Conservation (phyloP, 441 rosid species). For the Euphorbia corollata region DNA sequence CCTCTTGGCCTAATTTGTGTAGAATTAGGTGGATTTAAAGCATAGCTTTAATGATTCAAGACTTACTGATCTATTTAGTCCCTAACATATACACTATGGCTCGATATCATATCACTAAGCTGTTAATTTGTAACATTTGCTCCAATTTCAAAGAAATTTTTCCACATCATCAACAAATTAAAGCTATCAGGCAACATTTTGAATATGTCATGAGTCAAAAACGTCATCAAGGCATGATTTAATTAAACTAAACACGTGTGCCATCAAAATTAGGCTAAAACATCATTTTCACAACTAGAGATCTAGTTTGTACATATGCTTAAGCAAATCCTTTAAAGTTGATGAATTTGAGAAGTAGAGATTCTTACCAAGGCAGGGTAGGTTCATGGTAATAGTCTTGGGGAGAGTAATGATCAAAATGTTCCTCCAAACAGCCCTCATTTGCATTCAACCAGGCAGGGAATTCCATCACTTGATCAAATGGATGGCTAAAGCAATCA, state of each 20-base stretch:
- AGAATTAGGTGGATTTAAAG: conserved; percentile 6
- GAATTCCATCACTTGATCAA: conserved; percentile 70
- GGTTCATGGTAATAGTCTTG: conserved; percentile 50
- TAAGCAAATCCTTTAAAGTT: not conserved
- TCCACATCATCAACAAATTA: not conserved
- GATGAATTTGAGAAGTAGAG: not conserved
- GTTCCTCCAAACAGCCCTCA: conserved; percentile 59
- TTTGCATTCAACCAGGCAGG: conserved; percentile 76
- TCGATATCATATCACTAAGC: too few relatives aligned
- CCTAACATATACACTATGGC: too few relatives aligned
- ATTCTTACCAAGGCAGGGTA: conserved; percentile 65
- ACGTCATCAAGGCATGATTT: not conserved
- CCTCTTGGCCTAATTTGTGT: not conserved
- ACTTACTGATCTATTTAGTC: not conserved
- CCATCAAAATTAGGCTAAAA: not conserved
- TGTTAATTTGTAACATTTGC: too few relatives aligned
- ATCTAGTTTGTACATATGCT: not conserved
- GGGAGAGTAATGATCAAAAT: conserved; percentile 44
- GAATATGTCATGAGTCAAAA: not conserved
- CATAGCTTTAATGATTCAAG: not conserved
- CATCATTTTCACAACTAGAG: conserved; percentile 1
- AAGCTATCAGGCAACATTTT: not conserved
- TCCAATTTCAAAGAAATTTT: too few relatives aligned
- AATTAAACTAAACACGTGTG: not conserved
- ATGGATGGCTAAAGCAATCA: conserved; percentile 39